Evolutionary conservation across 2,329 filamentous ascomycete genomes (phyloP).

Genomic region (Neofusicoccum sp.): DNA sequence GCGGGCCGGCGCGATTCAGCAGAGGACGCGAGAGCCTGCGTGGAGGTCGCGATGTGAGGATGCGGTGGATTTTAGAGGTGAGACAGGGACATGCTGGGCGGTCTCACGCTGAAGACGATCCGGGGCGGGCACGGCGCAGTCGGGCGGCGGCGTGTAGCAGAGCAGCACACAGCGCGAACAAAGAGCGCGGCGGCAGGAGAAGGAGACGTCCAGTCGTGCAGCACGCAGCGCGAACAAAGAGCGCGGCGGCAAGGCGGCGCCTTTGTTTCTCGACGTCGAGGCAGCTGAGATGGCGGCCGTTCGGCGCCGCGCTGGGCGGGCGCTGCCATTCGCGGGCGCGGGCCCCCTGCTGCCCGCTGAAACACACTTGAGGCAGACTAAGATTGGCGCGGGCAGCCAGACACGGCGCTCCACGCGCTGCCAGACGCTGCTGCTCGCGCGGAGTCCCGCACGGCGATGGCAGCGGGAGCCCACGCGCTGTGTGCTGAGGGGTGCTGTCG

Average conservation of each 20-base stretch:
- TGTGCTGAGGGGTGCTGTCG: not conserved
- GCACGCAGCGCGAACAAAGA: constrained; percentile 5
- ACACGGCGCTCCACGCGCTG: constrained; percentile 3
- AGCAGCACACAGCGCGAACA: not conserved
- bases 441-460: not conserved
- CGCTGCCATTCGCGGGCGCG: constrained; percentile 10
- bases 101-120: constrained; percentile 9
- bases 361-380: constrained; percentile 14
- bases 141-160: not conserved
- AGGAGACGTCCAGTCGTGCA: not conserved
- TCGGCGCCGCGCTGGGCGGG: constrained; percentile 5
- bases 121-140: not conserved
- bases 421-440: not conserved
- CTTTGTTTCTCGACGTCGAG: constrained; percentile 15
- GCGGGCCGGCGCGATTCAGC: constrained; percentile 15
- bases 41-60: constrained; percentile 9
- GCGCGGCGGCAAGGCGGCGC: constrained; percentile 1
- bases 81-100: constrained; percentile 14
- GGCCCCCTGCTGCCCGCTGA: constrained; percentile 6
- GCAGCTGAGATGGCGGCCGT: constrained; percentile 8
- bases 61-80: constrained; percentile 13
- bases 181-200: not conserved
- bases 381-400: constrained; percentile 1
- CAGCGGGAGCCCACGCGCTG: not conserved
- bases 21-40: not conserved